phyloP scores from a whole-genome alignment of 805 yeast species.

The Torulaspora delbrueckii region DNA sequence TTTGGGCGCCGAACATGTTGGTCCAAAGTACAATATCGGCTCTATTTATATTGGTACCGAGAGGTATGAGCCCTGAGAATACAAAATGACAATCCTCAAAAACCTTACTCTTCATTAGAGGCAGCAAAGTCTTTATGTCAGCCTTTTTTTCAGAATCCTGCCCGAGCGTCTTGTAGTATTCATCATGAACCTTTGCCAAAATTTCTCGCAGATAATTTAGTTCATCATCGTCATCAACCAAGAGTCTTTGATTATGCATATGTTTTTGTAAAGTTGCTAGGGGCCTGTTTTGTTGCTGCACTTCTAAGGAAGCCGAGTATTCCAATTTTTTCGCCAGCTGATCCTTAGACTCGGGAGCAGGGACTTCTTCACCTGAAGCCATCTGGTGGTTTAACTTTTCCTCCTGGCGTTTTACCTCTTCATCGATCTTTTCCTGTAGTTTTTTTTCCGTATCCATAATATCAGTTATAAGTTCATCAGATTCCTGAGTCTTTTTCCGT shows the following conservation, averaged over 20 bases:
- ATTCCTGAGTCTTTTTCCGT: constrained; percentile 28
- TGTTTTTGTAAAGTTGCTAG: constrained; percentile 76
- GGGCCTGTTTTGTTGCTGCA: constrained; percentile 78
- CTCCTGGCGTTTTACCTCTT: constrained; percentile 36
- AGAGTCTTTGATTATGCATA: constrained; percentile 48
- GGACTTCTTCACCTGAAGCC: constrained; percentile 27
- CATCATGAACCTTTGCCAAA: constrained; percentile 56
- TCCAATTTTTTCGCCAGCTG: constrained; percentile 55
- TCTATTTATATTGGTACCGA: constrained; percentile 63
- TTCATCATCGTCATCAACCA: constrained; percentile 80
- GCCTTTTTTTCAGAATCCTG: constrained; percentile 51
- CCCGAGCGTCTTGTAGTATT: constrained; percentile 54
- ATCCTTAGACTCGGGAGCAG: constrained; percentile 38
- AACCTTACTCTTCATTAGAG: constrained; percentile 63
- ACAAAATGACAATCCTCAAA: constrained; percentile 65
- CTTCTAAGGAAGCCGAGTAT: constrained; percentile 66
- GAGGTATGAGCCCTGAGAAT: constrained; percentile 85
- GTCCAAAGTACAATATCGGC: constrained; percentile 94
- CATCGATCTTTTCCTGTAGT: constrained; percentile 29
- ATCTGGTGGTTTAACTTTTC: constrained; percentile 33
- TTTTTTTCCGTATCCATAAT: constrained; percentile 33
- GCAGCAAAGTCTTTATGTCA: constrained; percentile 66
- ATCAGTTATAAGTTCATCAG: constrained; percentile 33
- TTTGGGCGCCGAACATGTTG: constrained; percentile 82
- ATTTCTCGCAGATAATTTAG: constrained; percentile 58